Percentiles rank a stretch among this genome's conserved stretches.
Conservation (phyloP, 768 basidiomycete species). For the Panus rudis region DNA sequence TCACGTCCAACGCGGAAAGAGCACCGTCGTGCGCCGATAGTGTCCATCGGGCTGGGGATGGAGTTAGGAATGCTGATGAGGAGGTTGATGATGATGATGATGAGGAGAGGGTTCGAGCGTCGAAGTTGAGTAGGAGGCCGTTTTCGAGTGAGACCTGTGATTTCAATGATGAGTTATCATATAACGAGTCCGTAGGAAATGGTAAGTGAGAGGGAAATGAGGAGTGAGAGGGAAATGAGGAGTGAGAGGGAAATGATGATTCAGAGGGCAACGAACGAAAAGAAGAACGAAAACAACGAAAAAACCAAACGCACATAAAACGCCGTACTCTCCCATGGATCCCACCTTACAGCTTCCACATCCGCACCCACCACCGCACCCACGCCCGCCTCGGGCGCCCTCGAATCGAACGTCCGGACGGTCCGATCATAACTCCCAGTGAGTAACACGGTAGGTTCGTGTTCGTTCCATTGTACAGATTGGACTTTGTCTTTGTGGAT, state of each 20-base stretch:
- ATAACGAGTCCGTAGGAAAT: too few species aligned
- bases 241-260: neutral
- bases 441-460: conserved; percentile 81
- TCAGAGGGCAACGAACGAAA: neutral
- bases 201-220: too few species aligned
- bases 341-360: conserved; percentile 92
- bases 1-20: conserved; percentile 83
- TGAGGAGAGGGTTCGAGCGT: conserved; percentile 76
- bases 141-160: conserved; percentile 88
- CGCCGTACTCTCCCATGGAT: conserved; percentile 83
- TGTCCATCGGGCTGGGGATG: conserved; percentile 76
- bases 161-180: too few species aligned
- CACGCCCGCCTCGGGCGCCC: conserved; percentile 75
- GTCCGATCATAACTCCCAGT: conserved; percentile 94
- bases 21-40: conserved; percentile 91
- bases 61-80: conserved; percentile 55
- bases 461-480: conserved; percentile 90
- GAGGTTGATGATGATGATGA: conserved; percentile 63
- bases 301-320: conserved; percentile 64
- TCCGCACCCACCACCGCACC: conserved; percentile 86
- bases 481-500: conserved; percentile 93
- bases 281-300: neutral
- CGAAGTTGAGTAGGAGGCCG: conserved; percentile 88
- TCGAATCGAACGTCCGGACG: conserved; percentile 89
- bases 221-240: conserved; percentile 4